A percentile compares a stretch with the other conserved stretches of the same genome.
Evolutionary conservation across 768 basidiomycete species (phyloP).

Genomic region (Heimioporus sp.): DNA sequence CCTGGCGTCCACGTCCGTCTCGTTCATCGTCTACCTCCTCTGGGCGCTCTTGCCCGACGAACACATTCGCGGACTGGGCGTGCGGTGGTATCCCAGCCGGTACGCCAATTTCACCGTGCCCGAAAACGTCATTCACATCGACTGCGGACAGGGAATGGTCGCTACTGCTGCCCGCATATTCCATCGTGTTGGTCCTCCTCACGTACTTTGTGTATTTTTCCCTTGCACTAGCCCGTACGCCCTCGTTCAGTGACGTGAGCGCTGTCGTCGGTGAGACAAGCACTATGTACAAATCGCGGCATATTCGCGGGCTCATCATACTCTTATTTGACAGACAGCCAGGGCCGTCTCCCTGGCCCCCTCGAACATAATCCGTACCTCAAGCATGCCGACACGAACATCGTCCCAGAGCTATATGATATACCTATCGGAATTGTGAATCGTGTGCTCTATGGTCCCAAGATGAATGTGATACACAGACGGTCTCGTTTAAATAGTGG

Average conservation of each 20-base stretch:
- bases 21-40: conserved; percentile 67
- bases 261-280: conserved; percentile 60
- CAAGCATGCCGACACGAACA: conserved; percentile 41
- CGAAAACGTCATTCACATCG: neutral
- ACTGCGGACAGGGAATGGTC: conserved; percentile 73
- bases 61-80: conserved; percentile 61
- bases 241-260: conserved; percentile 62
- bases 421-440: conserved; percentile 82
- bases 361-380: conserved; percentile 44
- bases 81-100: conserved; percentile 90
- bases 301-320: conserved; percentile 6
- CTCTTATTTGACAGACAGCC: conserved; percentile 46
- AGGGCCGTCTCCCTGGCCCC: conserved; percentile 47
- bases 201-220: conserved; percentile 79
- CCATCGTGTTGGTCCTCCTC: conserved; percentile 64
- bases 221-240: conserved; percentile 69
- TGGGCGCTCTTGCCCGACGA: conserved; percentile 82
- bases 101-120: conserved; percentile 29
- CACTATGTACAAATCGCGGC: conserved; percentile 8
- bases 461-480: conserved; percentile 14
- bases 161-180: conserved; percentile 75
- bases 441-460: conserved; percentile 56
- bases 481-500: conserved; percentile 15
- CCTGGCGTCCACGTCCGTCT: conserved; percentile 72
- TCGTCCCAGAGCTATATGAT: conserved; percentile 71